Evolutionary conservation across 2,329 filamentous ascomycete genomes (phyloP).

Genomic region (Phyllosticta citribraziliensis): DNA sequence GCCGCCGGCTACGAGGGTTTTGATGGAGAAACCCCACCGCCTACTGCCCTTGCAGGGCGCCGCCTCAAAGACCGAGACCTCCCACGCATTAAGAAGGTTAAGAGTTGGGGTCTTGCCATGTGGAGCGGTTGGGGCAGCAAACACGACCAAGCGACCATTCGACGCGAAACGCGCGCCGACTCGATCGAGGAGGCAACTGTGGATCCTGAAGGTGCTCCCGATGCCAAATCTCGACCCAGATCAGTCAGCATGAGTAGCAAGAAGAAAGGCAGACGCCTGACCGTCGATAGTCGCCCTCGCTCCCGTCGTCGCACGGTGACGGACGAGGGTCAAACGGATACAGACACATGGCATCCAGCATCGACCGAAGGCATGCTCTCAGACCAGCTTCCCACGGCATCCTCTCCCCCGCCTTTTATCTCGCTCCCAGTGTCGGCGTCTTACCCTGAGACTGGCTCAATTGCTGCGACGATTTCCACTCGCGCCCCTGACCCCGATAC

Average conservation of each 20-base stretch:
- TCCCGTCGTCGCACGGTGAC: constrained; percentile 24
- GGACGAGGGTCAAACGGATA: constrained; percentile 21
- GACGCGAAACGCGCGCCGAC: constrained; percentile 11
- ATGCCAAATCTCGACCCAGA: background rate
- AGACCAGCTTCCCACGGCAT: background rate
- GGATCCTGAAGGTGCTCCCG: background rate
- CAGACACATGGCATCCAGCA: background rate
- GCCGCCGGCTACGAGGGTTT: constrained; percentile 56
- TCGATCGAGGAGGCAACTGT: background rate
- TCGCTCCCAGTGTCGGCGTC: background rate
- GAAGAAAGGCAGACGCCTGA: constrained; percentile 7
- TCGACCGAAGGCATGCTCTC: background rate
- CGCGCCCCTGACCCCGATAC: constrained; percentile 3
- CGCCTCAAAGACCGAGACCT: constrained; percentile 40
- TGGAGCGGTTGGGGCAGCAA: constrained; percentile 87
- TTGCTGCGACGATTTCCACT: constrained; percentile 8
- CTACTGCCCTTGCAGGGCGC: constrained; percentile 70
- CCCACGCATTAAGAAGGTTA: constrained; percentile 46
- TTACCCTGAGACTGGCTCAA: background rate
- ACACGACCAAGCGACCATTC: constrained; percentile 68
- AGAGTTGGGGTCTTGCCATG: constrained; percentile 66
- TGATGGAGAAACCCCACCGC: constrained; percentile 65
- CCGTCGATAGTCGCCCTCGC: constrained; percentile 14
- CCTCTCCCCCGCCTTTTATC: background rate
- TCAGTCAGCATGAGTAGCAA: constrained; percentile 8